Conservation (phyloP, 2,329 filamentous ascomycete species). For the Bipolaris zeicola region DNA sequence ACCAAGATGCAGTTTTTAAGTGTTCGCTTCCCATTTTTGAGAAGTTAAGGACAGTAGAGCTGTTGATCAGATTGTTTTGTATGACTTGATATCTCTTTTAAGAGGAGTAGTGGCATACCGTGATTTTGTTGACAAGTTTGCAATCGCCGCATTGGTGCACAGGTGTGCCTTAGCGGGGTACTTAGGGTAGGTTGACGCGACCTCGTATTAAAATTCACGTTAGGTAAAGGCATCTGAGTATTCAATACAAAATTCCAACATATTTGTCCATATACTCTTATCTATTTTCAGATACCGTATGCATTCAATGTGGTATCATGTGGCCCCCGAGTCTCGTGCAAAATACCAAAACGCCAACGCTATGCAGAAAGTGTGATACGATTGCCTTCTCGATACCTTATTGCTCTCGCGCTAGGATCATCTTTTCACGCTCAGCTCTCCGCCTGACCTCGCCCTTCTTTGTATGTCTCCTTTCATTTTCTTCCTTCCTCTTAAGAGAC, state of each 20-base stretch:
- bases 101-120: too few relatives aligned
- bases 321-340: not conserved
- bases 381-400: constrained; percentile 40
- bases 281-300: constrained; percentile 2
- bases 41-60: constrained; percentile 42
- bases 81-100: too few relatives aligned
- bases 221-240: not conserved
- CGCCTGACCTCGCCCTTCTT: constrained; percentile 79
- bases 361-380: constrained; percentile 32
- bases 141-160: too few relatives aligned
- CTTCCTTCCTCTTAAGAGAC: constrained; percentile 85
- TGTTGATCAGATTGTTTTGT: constrained; percentile 33
- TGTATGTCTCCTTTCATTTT: constrained; percentile 91
- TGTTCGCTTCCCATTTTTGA: not conserved
- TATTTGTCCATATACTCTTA: not conserved
- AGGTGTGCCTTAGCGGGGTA: too few relatives aligned
- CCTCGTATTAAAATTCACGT: not conserved
- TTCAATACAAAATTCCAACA: not conserved
- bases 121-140: too few relatives aligned
- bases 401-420: constrained; percentile 74
- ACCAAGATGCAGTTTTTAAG: constrained; percentile 38
- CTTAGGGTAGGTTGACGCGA: not conserved
- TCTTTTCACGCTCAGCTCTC: constrained; percentile 87
- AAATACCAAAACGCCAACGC: constrained; percentile 38
- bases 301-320: not conserved